phyloP scores from a whole-genome alignment of 2,329 filamentous ascomycete species.

The Xylariomycetidae sp. region DNA sequence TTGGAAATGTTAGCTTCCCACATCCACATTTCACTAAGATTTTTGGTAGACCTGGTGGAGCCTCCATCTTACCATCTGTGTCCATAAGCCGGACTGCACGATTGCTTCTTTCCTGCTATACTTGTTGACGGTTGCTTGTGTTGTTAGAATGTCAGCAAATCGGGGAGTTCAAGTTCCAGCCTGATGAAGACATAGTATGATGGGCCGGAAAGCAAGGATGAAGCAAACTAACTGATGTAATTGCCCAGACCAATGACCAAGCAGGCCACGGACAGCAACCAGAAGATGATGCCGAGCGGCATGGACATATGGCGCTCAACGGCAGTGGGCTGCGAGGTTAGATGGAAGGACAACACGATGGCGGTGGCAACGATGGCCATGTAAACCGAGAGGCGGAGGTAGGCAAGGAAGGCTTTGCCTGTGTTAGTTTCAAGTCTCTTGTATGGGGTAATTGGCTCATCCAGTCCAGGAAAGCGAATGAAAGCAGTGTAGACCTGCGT shows the following conservation, averaged over 20 bases:
- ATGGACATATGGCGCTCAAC: slow-evolving; percentile 72
- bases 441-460: too few species aligned
- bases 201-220: neutral
- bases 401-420: slow-evolving; percentile 86
- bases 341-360: slow-evolving; percentile 88
- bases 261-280: slow-evolving; percentile 72
- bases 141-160: too few species aligned
- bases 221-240: slow-evolving; percentile 61
- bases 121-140: slow-evolving; percentile 68
- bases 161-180: too few species aligned
- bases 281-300: slow-evolving; percentile 84
- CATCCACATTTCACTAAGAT: neutral
- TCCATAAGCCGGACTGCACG: slow-evolving; percentile 91
- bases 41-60: neutral
- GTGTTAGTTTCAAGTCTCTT: too few species aligned
- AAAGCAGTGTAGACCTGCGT: too few species aligned
- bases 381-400: slow-evolving; percentile 82
- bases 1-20: slow-evolving; percentile 4
- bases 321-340: slow-evolving; percentile 64
- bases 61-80: slow-evolving; percentile 46
- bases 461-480: too few species aligned
- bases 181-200: too few species aligned
- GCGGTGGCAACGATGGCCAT: slow-evolving; percentile 86
- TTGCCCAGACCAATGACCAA: slow-evolving; percentile 74
- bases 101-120: slow-evolving; percentile 75